A percentile compares a stretch with the other conserved stretches of the same genome.
These are phyloP conservation scores for Conidiobolus incongruus DNA, from an alignment of 371 early-diverging fungal species.

Conservation along the genomic window DNA sequence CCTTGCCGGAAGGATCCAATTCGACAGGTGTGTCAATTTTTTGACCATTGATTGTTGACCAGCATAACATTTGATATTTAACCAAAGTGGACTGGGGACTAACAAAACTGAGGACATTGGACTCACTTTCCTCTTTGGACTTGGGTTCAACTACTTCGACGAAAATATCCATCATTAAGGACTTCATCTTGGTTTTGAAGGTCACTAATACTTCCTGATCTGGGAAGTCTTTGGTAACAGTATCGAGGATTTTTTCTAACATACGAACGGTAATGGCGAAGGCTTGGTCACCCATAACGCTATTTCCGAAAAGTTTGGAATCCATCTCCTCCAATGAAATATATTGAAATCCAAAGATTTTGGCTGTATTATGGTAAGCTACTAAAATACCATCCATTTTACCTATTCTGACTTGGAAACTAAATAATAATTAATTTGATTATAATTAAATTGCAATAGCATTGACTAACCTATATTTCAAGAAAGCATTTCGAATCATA, in stretches of 20 bases:
- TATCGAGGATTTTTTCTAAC: conserved; percentile 34
- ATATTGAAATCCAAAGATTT: conserved; percentile 90
- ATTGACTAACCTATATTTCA: conserved; percentile 45
- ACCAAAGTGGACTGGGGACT: conserved; percentile 8
- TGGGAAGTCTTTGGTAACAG: conserved; percentile 31
- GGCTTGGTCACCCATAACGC: conserved; percentile 39
- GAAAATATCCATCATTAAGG: conserved; percentile 6
- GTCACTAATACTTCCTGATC: conserved; percentile 18
- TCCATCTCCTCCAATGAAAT: conserved; percentile 74
- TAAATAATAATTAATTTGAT: conserved; percentile 5
- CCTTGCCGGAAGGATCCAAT: conserved; percentile 2
- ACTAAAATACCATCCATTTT: conserved; percentile 93
- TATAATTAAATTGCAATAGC: background rate
- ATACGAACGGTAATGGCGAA: conserved; percentile 36
- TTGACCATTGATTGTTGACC: conserved; percentile 10
- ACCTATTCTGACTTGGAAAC: conserved; percentile 84
- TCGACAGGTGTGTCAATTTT: conserved; percentile 4
- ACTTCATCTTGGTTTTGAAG: conserved; percentile 11
- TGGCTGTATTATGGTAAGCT: conserved; percentile 75
- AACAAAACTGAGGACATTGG: background rate
- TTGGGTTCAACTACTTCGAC: conserved; percentile 12
- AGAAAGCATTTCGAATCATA: conserved; percentile 66
- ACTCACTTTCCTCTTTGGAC: background rate
- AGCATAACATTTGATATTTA: conserved; percentile 7
- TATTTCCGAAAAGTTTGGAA: conserved; percentile 47